phyloP scores from a whole-genome alignment of 1,284 basidiomycete genomes.

The Sporisorium sorghi region DNA sequence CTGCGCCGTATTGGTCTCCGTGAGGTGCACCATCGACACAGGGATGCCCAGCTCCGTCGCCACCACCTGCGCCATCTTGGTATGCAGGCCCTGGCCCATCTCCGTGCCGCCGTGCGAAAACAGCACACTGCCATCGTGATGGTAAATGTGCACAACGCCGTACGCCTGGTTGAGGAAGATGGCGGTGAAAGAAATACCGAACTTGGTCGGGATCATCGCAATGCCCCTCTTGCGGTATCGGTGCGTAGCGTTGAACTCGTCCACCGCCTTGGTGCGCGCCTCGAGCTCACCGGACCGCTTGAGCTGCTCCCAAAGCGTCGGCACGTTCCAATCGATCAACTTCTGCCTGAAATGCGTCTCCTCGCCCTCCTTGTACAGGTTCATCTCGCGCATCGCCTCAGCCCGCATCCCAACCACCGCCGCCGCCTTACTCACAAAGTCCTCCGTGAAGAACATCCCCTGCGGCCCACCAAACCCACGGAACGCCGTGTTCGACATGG shows the following conservation, averaged over 20 bases:
- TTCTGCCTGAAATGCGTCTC: constrained; percentile 69
- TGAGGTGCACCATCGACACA: constrained; percentile 59
- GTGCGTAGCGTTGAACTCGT: constrained; percentile 66
- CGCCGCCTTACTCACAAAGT: constrained; percentile 67
- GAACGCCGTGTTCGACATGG: constrained; percentile 70
- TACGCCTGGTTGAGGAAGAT: constrained; percentile 69
- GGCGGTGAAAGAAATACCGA: constrained; percentile 69
- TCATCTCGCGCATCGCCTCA: constrained; percentile 67
- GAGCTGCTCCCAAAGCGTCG: constrained; percentile 64
- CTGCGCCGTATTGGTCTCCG: constrained; percentile 66
- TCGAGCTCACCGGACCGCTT: constrained; percentile 61
- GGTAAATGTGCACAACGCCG: constrained; percentile 68
- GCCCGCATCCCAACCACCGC: constrained; percentile 63
- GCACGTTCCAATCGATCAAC: constrained; percentile 69
- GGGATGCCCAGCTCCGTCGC: constrained; percentile 68
- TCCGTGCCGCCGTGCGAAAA: constrained; percentile 68
- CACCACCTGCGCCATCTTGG: constrained; percentile 69
- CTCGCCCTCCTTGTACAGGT: constrained; percentile 68
- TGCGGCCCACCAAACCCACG: constrained; percentile 70
- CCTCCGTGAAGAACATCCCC: constrained; percentile 68
- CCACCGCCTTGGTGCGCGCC: constrained; percentile 57
- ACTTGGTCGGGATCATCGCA: constrained; percentile 68
- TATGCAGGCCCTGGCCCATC: constrained; percentile 66
- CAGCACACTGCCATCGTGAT: constrained; percentile 65
- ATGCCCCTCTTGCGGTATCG: constrained; percentile 69